Conservation (phyloP, 2,329 filamentous ascomycete genomes). For the Hypoxylon sp. region DNA sequence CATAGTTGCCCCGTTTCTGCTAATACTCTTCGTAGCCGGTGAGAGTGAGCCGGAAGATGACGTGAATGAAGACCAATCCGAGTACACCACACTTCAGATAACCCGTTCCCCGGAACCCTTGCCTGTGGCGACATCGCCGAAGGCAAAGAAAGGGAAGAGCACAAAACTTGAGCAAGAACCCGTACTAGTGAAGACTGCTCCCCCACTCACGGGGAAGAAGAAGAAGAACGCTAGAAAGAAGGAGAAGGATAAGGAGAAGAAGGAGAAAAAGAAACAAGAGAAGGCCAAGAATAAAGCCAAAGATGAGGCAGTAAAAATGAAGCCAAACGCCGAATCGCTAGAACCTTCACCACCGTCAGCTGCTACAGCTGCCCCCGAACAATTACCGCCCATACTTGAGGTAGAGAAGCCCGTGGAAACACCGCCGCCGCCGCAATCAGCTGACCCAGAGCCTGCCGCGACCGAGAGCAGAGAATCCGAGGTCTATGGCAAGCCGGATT, state of each 20-base stretch:
- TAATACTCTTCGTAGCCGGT: conserved; percentile 44
- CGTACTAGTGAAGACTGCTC: conserved; percentile 3
- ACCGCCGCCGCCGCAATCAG: conserved; percentile 12
- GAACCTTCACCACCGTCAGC: conserved; percentile 15
- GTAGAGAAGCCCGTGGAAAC: conserved; percentile 22
- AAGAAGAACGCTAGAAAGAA: conserved; percentile 39
- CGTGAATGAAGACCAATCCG: conserved; percentile 38
- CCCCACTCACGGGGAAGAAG: conserved; percentile 29
- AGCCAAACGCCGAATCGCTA: conserved; percentile 26
- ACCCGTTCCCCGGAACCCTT: conserved; percentile 20
- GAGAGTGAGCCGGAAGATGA: conserved; percentile 37
- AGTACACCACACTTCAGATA: conserved; percentile 24
- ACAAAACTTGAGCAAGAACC: conserved; percentile 30
- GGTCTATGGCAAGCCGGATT: conserved; percentile 28
- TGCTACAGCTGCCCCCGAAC: conserved; percentile 14
- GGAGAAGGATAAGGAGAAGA: conserved; percentile 26
- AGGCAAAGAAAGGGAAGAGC: conserved; percentile 40
- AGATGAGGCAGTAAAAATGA: conserved; percentile 38
- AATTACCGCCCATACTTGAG: conserved; percentile 13
- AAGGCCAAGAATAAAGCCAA: conserved; percentile 37
- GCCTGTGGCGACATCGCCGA: conserved; percentile 35
- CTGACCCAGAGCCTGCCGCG: conserved; percentile 8
- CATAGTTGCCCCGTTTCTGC: conserved; percentile 31
- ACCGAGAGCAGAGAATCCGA: conserved; percentile 33
- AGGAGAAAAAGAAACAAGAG: conserved; percentile 35